Percentiles rank a stretch among this genome's conserved stretches.
Conservation (phyloP, 495 filamentous ascomycete species). For the Hyaloscypha bicolor region DNA sequence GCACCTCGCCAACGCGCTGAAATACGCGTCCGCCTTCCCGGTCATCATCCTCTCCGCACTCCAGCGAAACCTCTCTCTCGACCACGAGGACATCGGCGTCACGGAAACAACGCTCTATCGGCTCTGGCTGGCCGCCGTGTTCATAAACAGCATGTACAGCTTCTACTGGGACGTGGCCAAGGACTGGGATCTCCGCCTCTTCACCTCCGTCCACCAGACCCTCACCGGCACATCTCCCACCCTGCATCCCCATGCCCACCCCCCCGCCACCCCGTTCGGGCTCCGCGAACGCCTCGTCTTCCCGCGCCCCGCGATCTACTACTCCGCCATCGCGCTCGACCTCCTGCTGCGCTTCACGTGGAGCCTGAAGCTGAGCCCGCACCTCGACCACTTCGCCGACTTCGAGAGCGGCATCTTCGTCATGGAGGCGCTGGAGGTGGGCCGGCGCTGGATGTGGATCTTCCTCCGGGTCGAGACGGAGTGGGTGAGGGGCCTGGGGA, state of each 20-base stretch:
- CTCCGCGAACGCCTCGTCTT: slow-evolving; percentile 75
- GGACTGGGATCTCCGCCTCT: slow-evolving; percentile 95
- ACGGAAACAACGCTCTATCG: slow-evolving; percentile 44
- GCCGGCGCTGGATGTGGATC: slow-evolving; percentile 92
- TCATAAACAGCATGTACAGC: slow-evolving; percentile 84
- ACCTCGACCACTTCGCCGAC: slow-evolving; percentile 79
- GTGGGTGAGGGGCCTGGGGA: slow-evolving; percentile 49
- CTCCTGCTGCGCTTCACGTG: slow-evolving; percentile 84
- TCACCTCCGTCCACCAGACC: slow-evolving; percentile 48
- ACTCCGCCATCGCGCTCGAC: slow-evolving; percentile 77
- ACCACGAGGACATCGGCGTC: slow-evolving; percentile 43
- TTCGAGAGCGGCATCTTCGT: slow-evolving; percentile 82
- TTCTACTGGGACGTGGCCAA: slow-evolving; percentile 98
- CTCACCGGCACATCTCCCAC: slow-evolving; percentile 47
- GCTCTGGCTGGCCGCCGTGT: slow-evolving; percentile 61
- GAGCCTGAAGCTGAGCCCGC: slow-evolving; percentile 80
- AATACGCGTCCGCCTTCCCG: slow-evolving; percentile 90
- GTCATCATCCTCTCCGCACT: slow-evolving; percentile 79
- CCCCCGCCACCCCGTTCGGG: slow-evolving; percentile 57
- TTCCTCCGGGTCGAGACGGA: slow-evolving; percentile 95
- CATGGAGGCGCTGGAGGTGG: slow-evolving; percentile 84
- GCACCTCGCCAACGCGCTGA: slow-evolving; percentile 89
- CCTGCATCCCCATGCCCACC: slow-evolving; percentile 32
- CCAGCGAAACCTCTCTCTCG: slow-evolving; percentile 63
- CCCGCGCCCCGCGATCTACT: slow-evolving; percentile 71